A percentile compares a stretch with the other conserved stretches of the same genome.
phyloP scores from a whole-genome alignment of 208 protist genomes.

The Trypanosoma mega region DNA sequence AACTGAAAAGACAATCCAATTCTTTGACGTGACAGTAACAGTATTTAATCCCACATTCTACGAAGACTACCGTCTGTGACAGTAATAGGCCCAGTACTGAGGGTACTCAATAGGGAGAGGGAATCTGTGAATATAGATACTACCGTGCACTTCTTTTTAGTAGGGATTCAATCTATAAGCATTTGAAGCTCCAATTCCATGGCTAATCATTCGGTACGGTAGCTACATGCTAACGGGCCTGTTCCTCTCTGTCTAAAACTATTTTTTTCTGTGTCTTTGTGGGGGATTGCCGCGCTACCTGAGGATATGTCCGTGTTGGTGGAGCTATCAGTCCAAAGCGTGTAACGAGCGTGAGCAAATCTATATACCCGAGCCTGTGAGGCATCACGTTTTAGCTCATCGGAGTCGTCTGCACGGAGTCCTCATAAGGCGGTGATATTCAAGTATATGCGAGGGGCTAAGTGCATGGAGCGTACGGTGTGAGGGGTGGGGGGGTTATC shows the following conservation, averaged over 20 bases:
- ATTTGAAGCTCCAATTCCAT: background rate
- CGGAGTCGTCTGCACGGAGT: background rate
- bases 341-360: background rate
- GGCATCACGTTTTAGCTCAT: background rate
- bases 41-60: background rate
- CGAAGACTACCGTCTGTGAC: background rate
- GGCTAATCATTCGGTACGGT: background rate
- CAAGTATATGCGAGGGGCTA: background rate
- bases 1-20: background rate
- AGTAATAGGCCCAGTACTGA: background rate
- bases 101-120: background rate
- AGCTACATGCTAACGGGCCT: background rate
- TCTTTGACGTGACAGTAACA: background rate
- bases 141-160: background rate
- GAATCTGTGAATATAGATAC: background rate
- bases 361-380: background rate
- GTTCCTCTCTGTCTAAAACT: background rate
- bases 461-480: background rate
- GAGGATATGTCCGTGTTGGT: background rate
- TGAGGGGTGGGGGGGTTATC: background rate
- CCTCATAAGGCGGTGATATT: background rate
- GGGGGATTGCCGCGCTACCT: background rate
- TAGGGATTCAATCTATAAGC: background rate
- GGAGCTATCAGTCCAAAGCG: background rate
- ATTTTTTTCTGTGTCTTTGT: background rate